Percentiles rank a stretch among this genome's conserved stretches.
Conservation (phyloP, 1,284 basidiomycete genomes). For the Rhodofomes roseus region DNA sequence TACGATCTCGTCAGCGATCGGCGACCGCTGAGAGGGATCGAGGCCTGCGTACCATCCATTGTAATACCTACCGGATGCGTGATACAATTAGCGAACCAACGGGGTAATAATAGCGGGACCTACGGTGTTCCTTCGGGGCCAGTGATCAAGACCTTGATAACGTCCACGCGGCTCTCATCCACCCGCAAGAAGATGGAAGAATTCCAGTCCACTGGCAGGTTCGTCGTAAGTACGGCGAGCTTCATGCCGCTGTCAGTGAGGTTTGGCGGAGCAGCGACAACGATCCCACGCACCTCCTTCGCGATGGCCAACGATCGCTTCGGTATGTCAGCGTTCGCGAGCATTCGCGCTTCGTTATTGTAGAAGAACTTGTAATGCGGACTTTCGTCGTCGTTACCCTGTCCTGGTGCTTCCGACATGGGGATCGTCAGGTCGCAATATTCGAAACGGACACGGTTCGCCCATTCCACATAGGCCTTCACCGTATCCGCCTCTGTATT, state of each 20-base stretch:
- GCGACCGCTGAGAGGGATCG: neutral
- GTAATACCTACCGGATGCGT: conserved; percentile 53
- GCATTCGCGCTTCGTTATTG: conserved; percentile 75
- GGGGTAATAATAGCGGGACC: conserved; percentile 30
- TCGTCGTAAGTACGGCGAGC: conserved; percentile 87
- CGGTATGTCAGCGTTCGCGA: conserved; percentile 76
- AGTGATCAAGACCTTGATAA: conserved; percentile 87
- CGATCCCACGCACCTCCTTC: conserved; percentile 62
- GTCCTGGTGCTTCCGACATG: conserved; percentile 20
- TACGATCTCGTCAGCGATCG: conserved; percentile 9
- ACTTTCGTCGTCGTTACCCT: conserved; percentile 41
- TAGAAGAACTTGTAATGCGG: conserved; percentile 79
- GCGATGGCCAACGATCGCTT: conserved; percentile 88
- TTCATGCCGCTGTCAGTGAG: conserved; percentile 29
- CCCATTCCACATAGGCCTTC: conserved; percentile 81
- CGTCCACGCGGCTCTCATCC: conserved; percentile 83
- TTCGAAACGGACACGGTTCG: conserved; percentile 74
- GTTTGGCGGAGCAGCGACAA: conserved; percentile 3
- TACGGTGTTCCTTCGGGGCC: conserved; percentile 91
- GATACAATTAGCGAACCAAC: conserved; percentile 3
- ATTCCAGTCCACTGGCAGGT: conserved; percentile 85
- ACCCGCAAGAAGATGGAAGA: conserved; percentile 87
- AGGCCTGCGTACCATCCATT: conserved; percentile 67
- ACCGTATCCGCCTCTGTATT: conserved; percentile 62
- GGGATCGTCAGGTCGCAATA: conserved; percentile 79